A percentile compares a stretch with the other conserved stretches of the same genome.
These are phyloP conservation scores for Aspergillus funiculosus DNA, from an alignment of 495 filamentous ascomycete species.

Conservation along the genomic window DNA sequence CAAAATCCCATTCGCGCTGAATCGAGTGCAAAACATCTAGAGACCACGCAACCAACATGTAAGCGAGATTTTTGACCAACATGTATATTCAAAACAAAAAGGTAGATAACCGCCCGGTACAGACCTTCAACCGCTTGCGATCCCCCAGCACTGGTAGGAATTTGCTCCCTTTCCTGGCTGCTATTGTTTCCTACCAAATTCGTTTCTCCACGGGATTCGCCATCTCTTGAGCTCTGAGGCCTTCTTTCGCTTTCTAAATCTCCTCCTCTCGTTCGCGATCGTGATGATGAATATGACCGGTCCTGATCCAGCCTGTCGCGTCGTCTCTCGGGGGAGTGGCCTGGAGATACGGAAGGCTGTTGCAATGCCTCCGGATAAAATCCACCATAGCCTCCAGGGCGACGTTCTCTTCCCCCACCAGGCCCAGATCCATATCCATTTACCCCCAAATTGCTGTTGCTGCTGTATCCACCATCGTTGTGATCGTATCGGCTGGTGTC, in stretches of 20 bases:
- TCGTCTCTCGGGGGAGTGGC: constrained; percentile 33
- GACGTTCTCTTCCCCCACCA: constrained; percentile 27
- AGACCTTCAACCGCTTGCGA: constrained; percentile 41
- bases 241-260: constrained; percentile 27
- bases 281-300: constrained; percentile 32
- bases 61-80: not conserved
- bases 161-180: constrained; percentile 22
- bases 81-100: not conserved
- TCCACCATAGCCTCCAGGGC: constrained; percentile 44
- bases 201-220: constrained; percentile 21
- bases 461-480: constrained; percentile 35
- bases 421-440: constrained; percentile 36
- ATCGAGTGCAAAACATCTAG: constrained; percentile 64
- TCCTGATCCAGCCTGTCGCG: constrained; percentile 36
- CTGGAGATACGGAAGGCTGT: constrained; percentile 24
- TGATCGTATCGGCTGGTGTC: constrained; percentile 36
- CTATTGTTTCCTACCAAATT: constrained; percentile 21
- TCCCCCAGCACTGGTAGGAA: constrained; percentile 7
- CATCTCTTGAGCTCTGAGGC: constrained; percentile 25
- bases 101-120: constrained; percentile 5
- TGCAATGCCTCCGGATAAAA: constrained; percentile 36
- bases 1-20: constrained; percentile 82
- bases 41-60: not conserved
- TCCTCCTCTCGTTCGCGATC: constrained; percentile 34
- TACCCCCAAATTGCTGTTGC: constrained; percentile 26